Evolutionary conservation across 257 asterid genomes (phyloP).

Genomic region (Dorcoceras hygrometricum): DNA sequence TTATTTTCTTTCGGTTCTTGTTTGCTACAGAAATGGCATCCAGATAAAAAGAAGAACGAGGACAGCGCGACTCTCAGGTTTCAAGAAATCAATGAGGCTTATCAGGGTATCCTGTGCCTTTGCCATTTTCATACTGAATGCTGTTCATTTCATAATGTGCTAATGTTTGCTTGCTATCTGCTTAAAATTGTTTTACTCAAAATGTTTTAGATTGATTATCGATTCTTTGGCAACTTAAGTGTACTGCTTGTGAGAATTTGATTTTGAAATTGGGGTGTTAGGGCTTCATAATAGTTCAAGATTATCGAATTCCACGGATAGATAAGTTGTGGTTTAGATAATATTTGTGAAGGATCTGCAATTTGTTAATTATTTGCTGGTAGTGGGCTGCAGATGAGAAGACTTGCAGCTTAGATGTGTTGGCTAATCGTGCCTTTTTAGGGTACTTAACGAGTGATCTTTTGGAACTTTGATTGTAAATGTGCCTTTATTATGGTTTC

Average conservation of each 20-base stretch:
- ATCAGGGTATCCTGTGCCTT: conserved; percentile 48
- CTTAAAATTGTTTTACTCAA: neutral
- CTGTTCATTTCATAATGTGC: neutral
- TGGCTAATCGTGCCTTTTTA: neutral
- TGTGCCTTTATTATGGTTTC: neutral
- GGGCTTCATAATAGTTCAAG: neutral
- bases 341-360: neutral
- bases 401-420: neutral
- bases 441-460: neutral
- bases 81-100: conserved; percentile 93
- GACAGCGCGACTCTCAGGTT: conserved; percentile 66
- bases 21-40: conserved; percentile 82
- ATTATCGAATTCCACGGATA: neutral
- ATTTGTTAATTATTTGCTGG: neutral
- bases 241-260: neutral
- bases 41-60: conserved; percentile 78
- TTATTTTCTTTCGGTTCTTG: neutral
- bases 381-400: neutral
- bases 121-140: neutral
- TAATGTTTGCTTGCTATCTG: neutral
- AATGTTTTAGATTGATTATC: neutral
- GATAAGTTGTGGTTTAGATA: conserved; percentile 4
- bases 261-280: neutral
- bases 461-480: neutral
- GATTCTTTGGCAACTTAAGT: neutral